Evolutionary conservation across 371 early-diverging fungal species (phyloP).

Genomic region (Dipsacomyces acuminosporus): DNA sequence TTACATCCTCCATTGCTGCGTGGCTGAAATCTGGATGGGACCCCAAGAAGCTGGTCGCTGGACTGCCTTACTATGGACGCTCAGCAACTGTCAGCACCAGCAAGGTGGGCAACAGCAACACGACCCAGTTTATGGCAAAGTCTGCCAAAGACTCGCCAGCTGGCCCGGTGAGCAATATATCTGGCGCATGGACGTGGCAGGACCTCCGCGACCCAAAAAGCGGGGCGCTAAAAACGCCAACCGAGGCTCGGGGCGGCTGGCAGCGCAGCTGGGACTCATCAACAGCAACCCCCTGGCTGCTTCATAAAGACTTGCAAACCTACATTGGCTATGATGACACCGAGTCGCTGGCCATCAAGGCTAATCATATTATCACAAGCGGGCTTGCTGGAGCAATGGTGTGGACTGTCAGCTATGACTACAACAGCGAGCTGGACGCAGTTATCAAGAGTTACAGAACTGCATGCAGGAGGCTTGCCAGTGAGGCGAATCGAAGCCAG

Average conservation of each 20-base stretch:
- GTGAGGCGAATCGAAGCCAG: neutral
- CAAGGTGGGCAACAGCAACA: conserved; percentile 9
- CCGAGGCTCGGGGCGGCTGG: conserved; percentile 53
- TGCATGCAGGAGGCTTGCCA: conserved; percentile 16
- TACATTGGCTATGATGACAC: conserved; percentile 66
- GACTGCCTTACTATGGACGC: conserved; percentile 68
- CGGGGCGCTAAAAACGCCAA: conserved; percentile 49
- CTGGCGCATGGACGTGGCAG: conserved; percentile 54
- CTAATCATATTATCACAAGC: conserved; percentile 51
- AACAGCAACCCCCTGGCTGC: conserved; percentile 63
- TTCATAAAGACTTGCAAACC: conserved; percentile 54
- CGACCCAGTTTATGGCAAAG: conserved; percentile 27
- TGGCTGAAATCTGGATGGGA: conserved; percentile 63
- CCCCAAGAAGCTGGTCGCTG: conserved; percentile 58
- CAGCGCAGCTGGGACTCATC: conserved; percentile 55
- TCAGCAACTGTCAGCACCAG: conserved; percentile 52
- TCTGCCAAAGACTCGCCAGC: conserved; percentile 20
- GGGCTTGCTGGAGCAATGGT: conserved; percentile 60
- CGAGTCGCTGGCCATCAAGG: conserved; percentile 56
- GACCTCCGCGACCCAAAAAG: conserved; percentile 49
- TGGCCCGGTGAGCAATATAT: conserved; percentile 33
- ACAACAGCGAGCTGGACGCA: conserved; percentile 33
- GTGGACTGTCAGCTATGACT: conserved; percentile 57
- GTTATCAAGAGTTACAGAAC: conserved; percentile 20
- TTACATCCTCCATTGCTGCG: conserved; percentile 49